phyloP scores from a whole-genome alignment of 2,329 filamentous ascomycete genomes.

The Aspergillus sp. region DNA sequence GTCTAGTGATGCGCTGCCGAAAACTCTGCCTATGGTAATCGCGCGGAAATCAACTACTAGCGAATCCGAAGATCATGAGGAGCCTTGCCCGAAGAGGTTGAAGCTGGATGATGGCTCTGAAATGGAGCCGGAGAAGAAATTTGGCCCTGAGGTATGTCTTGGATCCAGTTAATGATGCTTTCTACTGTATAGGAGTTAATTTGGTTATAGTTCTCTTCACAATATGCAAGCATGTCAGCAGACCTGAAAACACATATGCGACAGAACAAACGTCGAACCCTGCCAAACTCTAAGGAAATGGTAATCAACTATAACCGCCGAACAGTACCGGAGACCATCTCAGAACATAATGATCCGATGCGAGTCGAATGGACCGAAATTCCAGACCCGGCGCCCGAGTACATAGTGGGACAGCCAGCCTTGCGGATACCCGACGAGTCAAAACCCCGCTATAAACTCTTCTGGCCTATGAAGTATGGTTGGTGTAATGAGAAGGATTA shows the following conservation, averaged over 20 bases:
- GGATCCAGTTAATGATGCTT: neutral
- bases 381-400: conserved; percentile 64
- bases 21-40: conserved; percentile 90
- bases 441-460: conserved; percentile 82
- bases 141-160: conserved; percentile 73
- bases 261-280: conserved; percentile 86
- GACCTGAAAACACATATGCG: conserved; percentile 91
- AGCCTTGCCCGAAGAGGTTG: conserved; percentile 70
- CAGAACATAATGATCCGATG: conserved; percentile 90
- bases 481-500: conserved; percentile 93
- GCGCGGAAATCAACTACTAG: conserved; percentile 74
- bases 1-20: conserved; percentile 92
- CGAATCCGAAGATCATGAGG: conserved; percentile 78
- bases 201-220: conserved; percentile 53
- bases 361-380: conserved; percentile 96
- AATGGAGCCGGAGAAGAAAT: conserved; percentile 70
- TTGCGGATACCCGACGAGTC: conserved; percentile 87
- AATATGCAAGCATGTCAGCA: conserved; percentile 77
- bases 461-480: conserved; percentile 86
- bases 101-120: conserved; percentile 55
- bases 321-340: conserved; percentile 79
- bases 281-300: conserved; percentile 96
- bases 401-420: conserved; percentile 79
- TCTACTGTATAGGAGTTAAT: neutral
- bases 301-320: conserved; percentile 92